Conservation (phyloP, 495 filamentous ascomycete genomes). For the Talaromyces ruber region DNA sequence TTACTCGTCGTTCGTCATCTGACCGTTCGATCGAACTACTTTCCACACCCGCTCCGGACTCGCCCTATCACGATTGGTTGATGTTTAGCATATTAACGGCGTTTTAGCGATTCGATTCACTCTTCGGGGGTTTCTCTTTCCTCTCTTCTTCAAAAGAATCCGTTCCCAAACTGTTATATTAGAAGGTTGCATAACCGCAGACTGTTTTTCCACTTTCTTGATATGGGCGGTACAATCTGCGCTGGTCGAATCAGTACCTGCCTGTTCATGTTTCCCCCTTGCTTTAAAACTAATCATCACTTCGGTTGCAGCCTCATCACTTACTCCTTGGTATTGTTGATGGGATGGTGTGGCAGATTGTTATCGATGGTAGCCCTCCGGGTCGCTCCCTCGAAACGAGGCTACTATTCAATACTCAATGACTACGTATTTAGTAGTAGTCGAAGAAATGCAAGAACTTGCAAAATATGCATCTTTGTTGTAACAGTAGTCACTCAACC, state of each 20-base stretch:
- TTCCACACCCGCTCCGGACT: constrained; percentile 5
- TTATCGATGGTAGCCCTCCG: not conserved
- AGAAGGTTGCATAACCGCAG: constrained; percentile 41
- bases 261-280: constrained; percentile 8
- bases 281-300: not conserved
- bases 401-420: not conserved
- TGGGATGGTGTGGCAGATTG: not conserved
- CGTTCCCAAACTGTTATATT: constrained; percentile 24
- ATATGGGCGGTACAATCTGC: constrained; percentile 44
- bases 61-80: constrained; percentile 8
- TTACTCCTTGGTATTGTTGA: not conserved
- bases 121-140: constrained; percentile 19
- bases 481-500: not conserved
- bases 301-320: not conserved
- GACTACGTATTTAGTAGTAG: not conserved
- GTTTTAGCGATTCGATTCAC: constrained; percentile 37
- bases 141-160: constrained; percentile 13
- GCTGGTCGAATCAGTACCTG: constrained; percentile 54
- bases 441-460: not conserved
- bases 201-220: not conserved
- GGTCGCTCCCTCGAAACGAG: not conserved
- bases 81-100: constrained; percentile 37
- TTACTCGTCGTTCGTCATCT: constrained; percentile 17
- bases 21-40: constrained; percentile 5
- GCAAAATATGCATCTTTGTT: not conserved